Evolutionary conservation across 257 asterid species (phyloP), one percentile per base, ranked within the genome.

Genomic region (Prunella vulgaris): DNA sequence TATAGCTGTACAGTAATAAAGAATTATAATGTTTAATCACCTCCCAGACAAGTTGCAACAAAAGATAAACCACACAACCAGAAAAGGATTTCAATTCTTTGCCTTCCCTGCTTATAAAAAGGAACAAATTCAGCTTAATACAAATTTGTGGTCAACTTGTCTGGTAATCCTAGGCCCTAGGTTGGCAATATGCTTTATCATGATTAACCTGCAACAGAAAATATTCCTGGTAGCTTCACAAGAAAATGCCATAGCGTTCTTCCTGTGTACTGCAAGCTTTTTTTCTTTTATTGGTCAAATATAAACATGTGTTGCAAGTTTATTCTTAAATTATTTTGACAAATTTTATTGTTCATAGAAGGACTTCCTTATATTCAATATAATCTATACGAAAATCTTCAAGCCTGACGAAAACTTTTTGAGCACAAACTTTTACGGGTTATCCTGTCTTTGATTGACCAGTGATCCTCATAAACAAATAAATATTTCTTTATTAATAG

Each of bases 201-300:
- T 30, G 22, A 69, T 35, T 14, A 64, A 40, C 74, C 56, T 33
- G 28, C 58, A 69, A 24, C 46, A 40, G 74, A 24, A 56, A 21
- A 69, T 32, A 59, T 69, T 56, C 54, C 6, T 0, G 6, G 56
- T 35, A 54, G 64, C 9, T 21, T 67, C 30, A 51, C 30, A 17
- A 67, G 46, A 24, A 35, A 35, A 35, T 35, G 42, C 42, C 42
- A 35, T 35, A 35, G 8, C 8, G 42, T 35, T 35, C 42, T 7
- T 35, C 42, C 12, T 35, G 8, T 12, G 7, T 35, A 35, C 7
- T 35, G 12, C 12, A 8, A 35, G 42, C 42, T 35, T 8, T 7
- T 32, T 35, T 35, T 35, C 42, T 35, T 35, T 7, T 35, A 35
- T 9, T 35, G 12, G 42, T 35, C 42, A 35, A 35, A 35, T 35